Evolutionary conservation across 768 basidiomycete species (phyloP), one percentile per base, ranked within the genome.

Genomic region (Boletus coccyginus): DNA sequence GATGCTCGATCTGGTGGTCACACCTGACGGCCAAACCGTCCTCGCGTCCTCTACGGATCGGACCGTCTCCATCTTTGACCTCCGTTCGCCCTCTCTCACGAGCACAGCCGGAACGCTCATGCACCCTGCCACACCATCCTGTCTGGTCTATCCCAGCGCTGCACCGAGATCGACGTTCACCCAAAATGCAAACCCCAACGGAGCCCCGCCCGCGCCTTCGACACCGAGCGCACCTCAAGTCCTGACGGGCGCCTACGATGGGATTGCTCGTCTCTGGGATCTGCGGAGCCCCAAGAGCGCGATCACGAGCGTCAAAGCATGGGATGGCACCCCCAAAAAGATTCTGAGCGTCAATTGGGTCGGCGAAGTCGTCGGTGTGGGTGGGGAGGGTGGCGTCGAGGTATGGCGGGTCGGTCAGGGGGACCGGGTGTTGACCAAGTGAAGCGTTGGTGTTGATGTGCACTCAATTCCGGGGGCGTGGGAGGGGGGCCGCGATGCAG

Each of bases 241-340:
- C 11, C 73, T 86, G 19, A 89, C 82, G 0, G 92, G 89, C 6
- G 81, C 85, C 0, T 91, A 93, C 65, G 91, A 94, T 54, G 90
- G 92, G 12, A 73, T 85, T 3, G 88, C 86, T 0, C 77, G 90
- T 6, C 66, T 93, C 4, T 94, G 90, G 89, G 91, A 94, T 66
- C 66, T 90, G 27, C 78, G 90, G 5, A 92, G 87, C 62, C 76
- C 78, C 16, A 84, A 85, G 62, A 75, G 78, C 14, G 81, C 88
- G 1, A 75, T 92, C 44, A 78, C 86, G 21, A 83, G 75, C 56
- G 86, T 92, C 65, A 80, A 78, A 46, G 79, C 77, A 3, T 85
- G 82, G 81, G 80, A 83, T 8, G 79, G 79, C 3, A 63, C 13
- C 0, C 5, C 65, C 7, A 75, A 78, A 66, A 88, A 88, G 63